phyloP scores from a whole-genome alignment of 2,329 filamentous ascomycete species.

The Xylariaceae sp. region DNA sequence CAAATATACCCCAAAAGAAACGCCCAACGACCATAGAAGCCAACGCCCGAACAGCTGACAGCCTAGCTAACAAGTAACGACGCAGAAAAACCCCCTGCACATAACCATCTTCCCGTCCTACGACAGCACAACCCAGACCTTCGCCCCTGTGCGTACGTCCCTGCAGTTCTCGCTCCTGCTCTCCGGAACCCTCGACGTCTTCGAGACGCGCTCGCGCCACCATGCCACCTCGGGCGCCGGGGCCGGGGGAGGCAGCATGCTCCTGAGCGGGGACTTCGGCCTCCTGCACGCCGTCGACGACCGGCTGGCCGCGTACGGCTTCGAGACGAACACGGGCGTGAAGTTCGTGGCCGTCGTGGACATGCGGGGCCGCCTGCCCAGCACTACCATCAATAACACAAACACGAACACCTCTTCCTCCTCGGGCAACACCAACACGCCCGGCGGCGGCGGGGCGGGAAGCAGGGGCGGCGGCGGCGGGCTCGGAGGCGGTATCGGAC shows the following conservation, averaged over 20 bases:
- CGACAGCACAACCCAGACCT: slow-evolving; percentile 59
- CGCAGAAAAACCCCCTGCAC: slow-evolving; percentile 93
- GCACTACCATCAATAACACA: no score
- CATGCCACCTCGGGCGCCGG: slow-evolving; percentile 52
- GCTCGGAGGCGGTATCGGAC: slow-evolving; percentile 61
- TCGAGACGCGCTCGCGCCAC: slow-evolving; percentile 80
- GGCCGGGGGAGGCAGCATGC: slow-evolving; percentile 13
- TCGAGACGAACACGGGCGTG: slow-evolving; percentile 93
- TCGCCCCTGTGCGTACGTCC: slow-evolving; percentile 67
- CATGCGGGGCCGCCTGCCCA: slow-evolving; percentile 75
- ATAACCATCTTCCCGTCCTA: slow-evolving; percentile 86
- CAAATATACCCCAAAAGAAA: not conserved
- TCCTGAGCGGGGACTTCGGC: slow-evolving; percentile 80
- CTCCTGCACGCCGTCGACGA: slow-evolving; percentile 94
- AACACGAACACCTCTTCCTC: no score
- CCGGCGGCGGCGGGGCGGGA: not conserved
- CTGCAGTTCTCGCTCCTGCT: slow-evolving; percentile 92
- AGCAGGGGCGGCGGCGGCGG: slow-evolving; percentile 32
- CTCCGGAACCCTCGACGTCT: slow-evolving; percentile 90
- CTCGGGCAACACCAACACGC: slow-evolving; percentile 13
- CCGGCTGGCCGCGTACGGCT: slow-evolving; percentile 90
- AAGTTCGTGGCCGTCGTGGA: slow-evolving; percentile 91
- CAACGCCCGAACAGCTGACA: not conserved
- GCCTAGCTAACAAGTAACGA: slow-evolving; percentile 12
- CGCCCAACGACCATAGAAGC: not conserved